phyloP scores from a whole-genome alignment of 2,329 filamentous ascomycete genomes.

The Colletotrichum liriopes region DNA sequence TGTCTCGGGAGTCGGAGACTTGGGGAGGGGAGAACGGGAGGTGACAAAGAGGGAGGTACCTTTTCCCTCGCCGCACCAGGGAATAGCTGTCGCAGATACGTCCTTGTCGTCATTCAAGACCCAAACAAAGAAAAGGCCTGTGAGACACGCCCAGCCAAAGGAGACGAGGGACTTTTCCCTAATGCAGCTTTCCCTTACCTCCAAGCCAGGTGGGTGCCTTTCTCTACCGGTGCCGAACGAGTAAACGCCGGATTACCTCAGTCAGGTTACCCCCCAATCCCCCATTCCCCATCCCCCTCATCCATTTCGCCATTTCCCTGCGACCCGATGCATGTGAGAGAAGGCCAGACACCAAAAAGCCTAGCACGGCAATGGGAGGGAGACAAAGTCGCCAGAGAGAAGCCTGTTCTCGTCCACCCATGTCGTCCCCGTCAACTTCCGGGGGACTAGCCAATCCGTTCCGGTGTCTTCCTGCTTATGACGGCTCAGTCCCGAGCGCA shows the following conservation, averaged over 20 bases:
- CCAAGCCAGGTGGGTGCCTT: neutral
- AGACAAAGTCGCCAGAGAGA: neutral
- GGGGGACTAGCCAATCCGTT: constrained; percentile 17
- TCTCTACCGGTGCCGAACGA: neutral
- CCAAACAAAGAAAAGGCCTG: constrained; percentile 22
- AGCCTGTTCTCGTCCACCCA: constrained; percentile 7
- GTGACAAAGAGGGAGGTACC: constrained; percentile 23
- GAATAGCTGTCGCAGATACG: constrained; percentile 36
- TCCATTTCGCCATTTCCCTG: constrained; percentile 8
- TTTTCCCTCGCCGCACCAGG: constrained; percentile 20
- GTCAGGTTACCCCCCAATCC: neutral
- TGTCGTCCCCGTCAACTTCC: constrained; percentile 36
- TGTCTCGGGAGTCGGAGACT: constrained; percentile 34
- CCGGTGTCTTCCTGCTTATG: constrained; percentile 31
- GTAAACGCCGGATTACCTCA: neutral
- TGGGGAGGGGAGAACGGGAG: constrained; percentile 3
- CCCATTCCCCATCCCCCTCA: constrained; percentile 9
- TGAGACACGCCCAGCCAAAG: constrained; percentile 35
- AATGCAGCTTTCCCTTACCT: constrained; percentile 20
- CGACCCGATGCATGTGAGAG: constrained; percentile 35
- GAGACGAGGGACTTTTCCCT: constrained; percentile 18
- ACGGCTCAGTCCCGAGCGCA: constrained; percentile 14
- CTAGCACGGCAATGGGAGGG: neutral
- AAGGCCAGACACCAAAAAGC: neutral
- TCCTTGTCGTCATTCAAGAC: constrained; percentile 23